Conservation (phyloP, 148 eudicot species). For the Silene latifolia region DNA sequence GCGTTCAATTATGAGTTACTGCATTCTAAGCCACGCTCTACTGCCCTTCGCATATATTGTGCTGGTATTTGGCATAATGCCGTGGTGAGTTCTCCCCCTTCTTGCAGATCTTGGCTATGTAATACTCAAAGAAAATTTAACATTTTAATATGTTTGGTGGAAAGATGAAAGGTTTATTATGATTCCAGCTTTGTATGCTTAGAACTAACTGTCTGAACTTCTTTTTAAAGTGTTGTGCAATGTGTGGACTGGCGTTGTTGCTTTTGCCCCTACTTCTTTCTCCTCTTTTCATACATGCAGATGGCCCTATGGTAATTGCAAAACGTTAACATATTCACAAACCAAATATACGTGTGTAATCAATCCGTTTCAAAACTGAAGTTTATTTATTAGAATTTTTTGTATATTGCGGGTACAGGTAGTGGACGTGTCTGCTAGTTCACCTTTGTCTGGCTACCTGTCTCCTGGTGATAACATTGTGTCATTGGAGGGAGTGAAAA, state of each 20-base stretch:
- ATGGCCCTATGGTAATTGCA: conserved; percentile 65
- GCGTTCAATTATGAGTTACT: conserved; percentile 69
- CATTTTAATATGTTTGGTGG: background rate
- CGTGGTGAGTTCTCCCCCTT: conserved; percentile 47
- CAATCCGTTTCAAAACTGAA: background rate
- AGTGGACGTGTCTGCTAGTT: conserved; percentile 54
- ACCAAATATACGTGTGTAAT: background rate
- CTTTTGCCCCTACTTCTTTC: conserved; percentile 60
- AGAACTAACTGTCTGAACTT: conserved; percentile 27
- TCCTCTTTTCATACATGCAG: conserved; percentile 70
- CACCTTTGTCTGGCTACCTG: conserved; percentile 60
- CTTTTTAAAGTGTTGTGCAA: conserved; percentile 64
- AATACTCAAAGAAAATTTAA: background rate
- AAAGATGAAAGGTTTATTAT: background rate
- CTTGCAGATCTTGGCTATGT: background rate
- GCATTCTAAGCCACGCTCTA: conserved; percentile 47
- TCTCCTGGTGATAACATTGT: conserved; percentile 70
- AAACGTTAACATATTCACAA: background rate
- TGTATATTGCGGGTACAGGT: conserved; percentile 44
- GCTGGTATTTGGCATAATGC: conserved; percentile 99
- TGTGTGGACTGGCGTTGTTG: conserved; percentile 68
- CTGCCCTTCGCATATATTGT: conserved; percentile 84
- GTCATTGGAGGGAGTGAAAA: conserved; percentile 53
- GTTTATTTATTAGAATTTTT: conserved; percentile 6
- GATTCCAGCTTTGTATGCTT: conserved; percentile 8